phyloP scores from a whole-genome alignment of 2,329 filamentous ascomycete genomes.

The Fusarium subtropicale region DNA sequence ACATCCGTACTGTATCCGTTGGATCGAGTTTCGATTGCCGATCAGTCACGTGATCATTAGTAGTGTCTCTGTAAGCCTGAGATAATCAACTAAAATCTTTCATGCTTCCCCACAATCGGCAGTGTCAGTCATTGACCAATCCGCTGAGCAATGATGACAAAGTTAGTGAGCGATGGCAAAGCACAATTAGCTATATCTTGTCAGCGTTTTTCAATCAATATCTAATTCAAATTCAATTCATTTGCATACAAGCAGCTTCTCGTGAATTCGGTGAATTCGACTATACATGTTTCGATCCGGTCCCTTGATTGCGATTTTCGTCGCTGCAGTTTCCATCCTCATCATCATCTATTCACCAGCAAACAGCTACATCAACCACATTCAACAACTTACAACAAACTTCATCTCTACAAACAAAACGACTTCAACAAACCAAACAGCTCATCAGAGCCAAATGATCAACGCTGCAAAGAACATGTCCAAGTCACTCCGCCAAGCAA shows the following conservation, averaged over 20 bases:
- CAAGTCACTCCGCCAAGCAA: conserved; percentile 73
- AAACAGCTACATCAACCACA: conserved; percentile 41
- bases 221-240: conserved; percentile 24
- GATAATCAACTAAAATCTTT: conserved; percentile 31
- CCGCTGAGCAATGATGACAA: conserved; percentile 44
- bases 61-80: conserved; percentile 34
- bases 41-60: conserved; percentile 30
- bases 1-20: no score
- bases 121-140: conserved; percentile 30
- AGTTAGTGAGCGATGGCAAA: conserved; percentile 24
- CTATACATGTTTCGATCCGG: conserved; percentile 57
- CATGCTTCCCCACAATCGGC: conserved; percentile 6
- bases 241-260: conserved; percentile 42
- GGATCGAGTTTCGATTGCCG: conserved; percentile 12
- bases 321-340: conserved; percentile 55
- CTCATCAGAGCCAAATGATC: conserved; percentile 46
- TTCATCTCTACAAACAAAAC: conserved; percentile 29
- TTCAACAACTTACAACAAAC: conserved; percentile 40
- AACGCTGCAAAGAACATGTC: conserved; percentile 65
- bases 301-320: conserved; percentile 51
- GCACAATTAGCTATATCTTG: conserved; percentile 39
- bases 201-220: conserved; percentile 46
- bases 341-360: conserved; percentile 48
- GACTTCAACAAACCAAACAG: conserved; percentile 6
- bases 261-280: conserved; percentile 36